Evolutionary conservation across 257 asterid species (phyloP).

Genomic region (Misopates orontium): DNA sequence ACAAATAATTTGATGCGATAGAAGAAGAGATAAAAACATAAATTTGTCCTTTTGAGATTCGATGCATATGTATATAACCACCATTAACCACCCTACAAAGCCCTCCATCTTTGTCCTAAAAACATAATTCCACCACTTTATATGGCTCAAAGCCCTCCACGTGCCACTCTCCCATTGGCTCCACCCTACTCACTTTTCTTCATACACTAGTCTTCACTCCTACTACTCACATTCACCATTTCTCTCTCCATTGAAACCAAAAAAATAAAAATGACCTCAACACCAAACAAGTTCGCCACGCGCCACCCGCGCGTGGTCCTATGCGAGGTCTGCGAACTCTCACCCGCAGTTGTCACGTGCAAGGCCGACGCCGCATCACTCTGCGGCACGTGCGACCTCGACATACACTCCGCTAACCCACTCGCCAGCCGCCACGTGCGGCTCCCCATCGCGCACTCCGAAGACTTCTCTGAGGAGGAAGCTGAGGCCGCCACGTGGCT

Average conservation of each 20-base stretch:
- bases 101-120: not conserved
- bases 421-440: conserved; percentile 89
- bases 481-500: conserved; percentile 58
- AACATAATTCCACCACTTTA: conserved; percentile 31
- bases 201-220: no score
- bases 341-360: conserved; percentile 83
- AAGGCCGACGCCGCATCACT: conserved; percentile 92
- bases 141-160: conserved; percentile 52
- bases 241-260: no score
- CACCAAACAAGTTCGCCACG: conserved; percentile 75
- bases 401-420: conserved; percentile 88
- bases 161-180: conserved; percentile 38
- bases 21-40: no score
- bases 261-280: no score
- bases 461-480: conserved; percentile 34
- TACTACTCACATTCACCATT: no score
- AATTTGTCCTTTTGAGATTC: no score
- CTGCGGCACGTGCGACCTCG: conserved; percentile 74
- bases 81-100: not conserved
- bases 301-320: conserved; percentile 79
- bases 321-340: conserved; percentile 90
- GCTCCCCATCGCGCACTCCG: conserved; percentile 51
- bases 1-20: no score
- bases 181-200: no score
- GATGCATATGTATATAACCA: not conserved